Percentiles rank a stretch among this genome's conserved stretches.
These are phyloP conservation scores for Barbatosphaeria neglecta DNA, from an alignment of 495 filamentous ascomycete genomes.

Conservation along the genomic window DNA sequence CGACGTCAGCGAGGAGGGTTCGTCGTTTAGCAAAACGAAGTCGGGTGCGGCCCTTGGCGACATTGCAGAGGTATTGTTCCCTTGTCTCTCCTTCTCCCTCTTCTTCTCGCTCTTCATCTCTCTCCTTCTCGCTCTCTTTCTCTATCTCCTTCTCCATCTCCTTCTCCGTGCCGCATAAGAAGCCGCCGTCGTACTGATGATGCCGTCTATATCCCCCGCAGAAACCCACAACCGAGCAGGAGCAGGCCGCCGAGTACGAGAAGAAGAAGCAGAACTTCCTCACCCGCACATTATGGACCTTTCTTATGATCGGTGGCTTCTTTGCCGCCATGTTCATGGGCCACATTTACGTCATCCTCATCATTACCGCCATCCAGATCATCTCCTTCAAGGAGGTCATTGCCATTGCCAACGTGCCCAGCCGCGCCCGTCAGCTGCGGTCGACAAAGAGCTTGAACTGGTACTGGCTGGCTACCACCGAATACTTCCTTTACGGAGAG, in stretches of 20 bases:
- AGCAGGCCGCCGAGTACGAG: constrained; percentile 61
- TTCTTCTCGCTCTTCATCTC: background rate
- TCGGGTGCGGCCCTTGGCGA: constrained; percentile 23
- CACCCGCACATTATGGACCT: constrained; percentile 93
- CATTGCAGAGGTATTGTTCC: constrained; percentile 23
- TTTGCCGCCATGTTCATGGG: constrained; percentile 85
- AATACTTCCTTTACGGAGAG: constrained; percentile 99
- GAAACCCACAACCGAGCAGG: constrained; percentile 16
- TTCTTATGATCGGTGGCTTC: constrained; percentile 93
- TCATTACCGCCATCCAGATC: constrained; percentile 89
- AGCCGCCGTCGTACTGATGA: background rate
- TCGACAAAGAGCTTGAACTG: constrained; percentile 96
- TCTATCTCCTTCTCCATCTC: too few species aligned
- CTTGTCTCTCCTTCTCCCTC: background rate
- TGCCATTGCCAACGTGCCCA: constrained; percentile 90
- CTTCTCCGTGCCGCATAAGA: too few species aligned
- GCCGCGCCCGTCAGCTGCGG: constrained; percentile 74
- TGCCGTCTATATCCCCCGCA: background rate
- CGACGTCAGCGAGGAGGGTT: constrained; percentile 64
- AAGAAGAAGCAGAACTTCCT: constrained; percentile 99
- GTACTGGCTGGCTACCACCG: constrained; percentile 97
- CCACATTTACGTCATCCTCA: constrained; percentile 89
- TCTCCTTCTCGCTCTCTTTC: too few species aligned
- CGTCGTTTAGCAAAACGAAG: constrained; percentile 28
- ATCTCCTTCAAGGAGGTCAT: constrained; percentile 99